Evolutionary conservation across 257 asterid species (phyloP), one percentile per base, ranked within the genome.

Genomic region (Solanum pinnatisectum): DNA sequence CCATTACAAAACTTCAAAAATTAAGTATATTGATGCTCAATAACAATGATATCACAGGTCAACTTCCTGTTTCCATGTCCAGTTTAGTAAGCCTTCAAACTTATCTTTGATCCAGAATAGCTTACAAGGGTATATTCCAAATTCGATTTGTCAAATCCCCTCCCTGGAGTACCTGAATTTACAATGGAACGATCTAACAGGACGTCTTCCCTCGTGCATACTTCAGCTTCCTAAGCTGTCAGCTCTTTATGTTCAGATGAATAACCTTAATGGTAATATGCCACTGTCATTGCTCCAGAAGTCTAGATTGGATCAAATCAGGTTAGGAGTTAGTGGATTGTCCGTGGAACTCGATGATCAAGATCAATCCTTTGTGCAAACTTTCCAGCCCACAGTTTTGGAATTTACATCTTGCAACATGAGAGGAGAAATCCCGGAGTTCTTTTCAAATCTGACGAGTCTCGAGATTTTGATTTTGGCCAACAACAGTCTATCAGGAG

Each of bases 401-500:
- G 85, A 82, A 30, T 82, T 49, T 18, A 5, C 85, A 49, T 82
- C 85, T 27, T 82, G 85, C 85, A 82, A 82, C 70, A 27, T 82
- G 85, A 82, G 70, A 82, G 70, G 85, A 49, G 42, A 49, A 81
- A 81, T 81, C 70, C 70, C 85, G 8, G 4, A 18, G 15, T 49
- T 49, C 85, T 81, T 81, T 49, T 81, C 70, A 49, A 82, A 49
- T 82, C 15, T 82, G 2, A 16, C 44, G 11, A 82, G 18, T 5
- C 85, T 82, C 20, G 12, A 30, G 85, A 12, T 30, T 46, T 49
- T 49, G 1, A 30, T 27, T 82, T 87, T 87, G 49, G 42, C 73
- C 12, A 87, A 87, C 37, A 86, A 86, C 72, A 86, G 74, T 70
- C 52, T 87, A 72, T 87, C 88, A 14, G 89, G 89, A 6, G 71